Conservation (phyloP, 1,139 yeast species). For the Kurtzmaniella natalensis region DNA sequence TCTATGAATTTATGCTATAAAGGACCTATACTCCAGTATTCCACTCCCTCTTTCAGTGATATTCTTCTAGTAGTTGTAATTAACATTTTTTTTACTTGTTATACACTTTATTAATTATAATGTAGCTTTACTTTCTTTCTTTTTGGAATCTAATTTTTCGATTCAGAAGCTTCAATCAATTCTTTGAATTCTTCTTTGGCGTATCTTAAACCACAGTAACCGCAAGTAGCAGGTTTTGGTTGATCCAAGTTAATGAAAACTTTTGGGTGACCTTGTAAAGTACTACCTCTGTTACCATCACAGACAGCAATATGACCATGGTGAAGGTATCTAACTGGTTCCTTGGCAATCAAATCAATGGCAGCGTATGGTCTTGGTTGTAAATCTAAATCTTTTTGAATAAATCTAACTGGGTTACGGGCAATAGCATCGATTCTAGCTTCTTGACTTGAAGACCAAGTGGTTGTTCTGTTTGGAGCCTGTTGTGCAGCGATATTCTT, state of each 20-base stretch:
- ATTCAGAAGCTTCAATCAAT: conserved; percentile 28
- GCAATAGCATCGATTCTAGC: conserved; percentile 56
- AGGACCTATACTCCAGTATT: too few relatives aligned
- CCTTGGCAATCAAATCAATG: conserved; percentile 72
- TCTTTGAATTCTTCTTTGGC: conserved; percentile 48
- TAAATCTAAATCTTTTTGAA: conserved; percentile 59
- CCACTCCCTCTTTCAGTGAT: too few relatives aligned
- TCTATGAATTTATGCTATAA: conserved; percentile 1
- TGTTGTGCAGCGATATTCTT: conserved; percentile 42
- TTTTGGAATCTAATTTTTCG: too few relatives aligned
- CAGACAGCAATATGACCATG: conserved; percentile 71
- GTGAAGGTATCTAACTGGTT: conserved; percentile 62
- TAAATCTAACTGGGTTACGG: conserved; percentile 58
- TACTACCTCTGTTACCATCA: conserved; percentile 70
- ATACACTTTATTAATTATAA: too few relatives aligned
- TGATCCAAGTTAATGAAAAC: conserved; percentile 77
- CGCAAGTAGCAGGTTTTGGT: conserved; percentile 68
- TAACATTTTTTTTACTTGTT: too few relatives aligned
- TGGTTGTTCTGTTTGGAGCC: conserved; percentile 68
- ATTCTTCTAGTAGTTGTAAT: too few relatives aligned
- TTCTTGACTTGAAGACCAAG: conserved; percentile 73
- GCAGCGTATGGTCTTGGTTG: conserved; percentile 87
- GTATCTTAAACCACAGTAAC: conserved; percentile 72
- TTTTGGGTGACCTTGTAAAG: conserved; percentile 82
- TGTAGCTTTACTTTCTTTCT: too few relatives aligned